These are phyloP conservation scores for Priceomyces castillae DNA, from an alignment of 805 yeast genomes.

Conservation along the genomic window DNA sequence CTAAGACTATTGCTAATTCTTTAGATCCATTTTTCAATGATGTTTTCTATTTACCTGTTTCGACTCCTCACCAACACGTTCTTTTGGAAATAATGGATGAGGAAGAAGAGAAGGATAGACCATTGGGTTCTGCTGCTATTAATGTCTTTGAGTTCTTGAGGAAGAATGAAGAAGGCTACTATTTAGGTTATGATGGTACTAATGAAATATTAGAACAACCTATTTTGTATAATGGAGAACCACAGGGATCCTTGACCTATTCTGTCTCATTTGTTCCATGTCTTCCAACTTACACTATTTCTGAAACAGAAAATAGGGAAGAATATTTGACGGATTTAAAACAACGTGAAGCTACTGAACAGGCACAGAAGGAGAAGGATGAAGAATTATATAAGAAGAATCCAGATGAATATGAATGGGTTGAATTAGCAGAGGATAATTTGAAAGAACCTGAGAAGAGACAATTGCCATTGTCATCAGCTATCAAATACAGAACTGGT, in stretches of 20 bases:
- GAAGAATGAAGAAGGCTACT: constrained; percentile 46
- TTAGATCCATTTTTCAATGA: constrained; percentile 59
- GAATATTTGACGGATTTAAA: constrained; percentile 39
- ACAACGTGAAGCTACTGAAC: constrained; percentile 31
- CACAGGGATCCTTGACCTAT: constrained; percentile 50
- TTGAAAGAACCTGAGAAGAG: constrained; percentile 37
- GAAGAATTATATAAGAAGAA: constrained; percentile 51
- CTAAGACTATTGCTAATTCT: constrained; percentile 53
- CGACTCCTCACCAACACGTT: constrained; percentile 58
- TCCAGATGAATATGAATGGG: constrained; percentile 67
- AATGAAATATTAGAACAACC: constrained; percentile 46
- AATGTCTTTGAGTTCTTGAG: constrained; percentile 48
- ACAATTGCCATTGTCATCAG: constrained; percentile 49
- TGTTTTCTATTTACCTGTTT: constrained; percentile 58
- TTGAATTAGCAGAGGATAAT: constrained; percentile 41
- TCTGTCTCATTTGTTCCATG: constrained; percentile 65
- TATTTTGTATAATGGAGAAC: constrained; percentile 32
- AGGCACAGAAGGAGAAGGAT: constrained; percentile 34
- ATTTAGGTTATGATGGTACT: constrained; percentile 50
- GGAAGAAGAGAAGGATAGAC: constrained; percentile 63
- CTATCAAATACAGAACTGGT: constrained; percentile 61
- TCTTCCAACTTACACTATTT: constrained; percentile 57
- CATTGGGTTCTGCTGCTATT: constrained; percentile 57
- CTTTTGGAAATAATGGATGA: constrained; percentile 63
- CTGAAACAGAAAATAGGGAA: constrained; percentile 50